A percentile compares a stretch with the other conserved stretches of the same genome.
Conservation (phyloP, 2,329 filamentous ascomycete species). For the Mariannaea sp. region DNA sequence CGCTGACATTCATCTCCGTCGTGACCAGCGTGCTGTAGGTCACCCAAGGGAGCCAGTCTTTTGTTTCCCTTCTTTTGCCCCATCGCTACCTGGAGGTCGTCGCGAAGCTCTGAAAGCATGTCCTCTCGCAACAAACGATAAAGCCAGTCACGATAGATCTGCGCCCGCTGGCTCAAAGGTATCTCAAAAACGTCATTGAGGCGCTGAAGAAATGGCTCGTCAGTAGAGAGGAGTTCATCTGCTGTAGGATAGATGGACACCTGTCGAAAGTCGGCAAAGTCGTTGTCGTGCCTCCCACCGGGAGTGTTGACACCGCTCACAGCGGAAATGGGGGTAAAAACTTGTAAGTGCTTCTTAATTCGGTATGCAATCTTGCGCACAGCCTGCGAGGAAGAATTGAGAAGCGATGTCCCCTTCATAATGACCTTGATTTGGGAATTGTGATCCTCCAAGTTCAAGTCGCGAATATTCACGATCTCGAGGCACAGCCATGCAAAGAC, state of each 20-base stretch:
- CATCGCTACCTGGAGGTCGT: constrained; percentile 59
- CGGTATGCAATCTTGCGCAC: constrained; percentile 40
- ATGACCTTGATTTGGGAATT: constrained; percentile 31
- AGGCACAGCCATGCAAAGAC: constrained; percentile 55
- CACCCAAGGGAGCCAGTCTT: constrained; percentile 46
- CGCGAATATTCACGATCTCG: constrained; percentile 45
- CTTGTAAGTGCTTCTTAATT: constrained; percentile 46
- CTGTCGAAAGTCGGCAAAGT: constrained; percentile 63
- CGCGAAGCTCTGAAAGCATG: constrained; percentile 68
- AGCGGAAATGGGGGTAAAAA: constrained; percentile 19
- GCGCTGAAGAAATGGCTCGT: constrained; percentile 59
- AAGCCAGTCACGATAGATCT: constrained; percentile 68
- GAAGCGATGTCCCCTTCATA: constrained; percentile 33
- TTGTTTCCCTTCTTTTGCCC: constrained; percentile 53
- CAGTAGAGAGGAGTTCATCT: constrained; percentile 63
- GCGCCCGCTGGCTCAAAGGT: constrained; percentile 44
- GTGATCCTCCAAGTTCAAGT: constrained; percentile 23
- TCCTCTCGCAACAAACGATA: constrained; percentile 75
- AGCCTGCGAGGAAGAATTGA: constrained; percentile 30
- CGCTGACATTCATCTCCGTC: constrained; percentile 41
- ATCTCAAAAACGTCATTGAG: constrained; percentile 54
- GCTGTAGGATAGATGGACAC: constrained; percentile 69
- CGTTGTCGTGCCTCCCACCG: constrained; percentile 77
- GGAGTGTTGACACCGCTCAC: constrained; percentile 41
- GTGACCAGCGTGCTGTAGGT: constrained; percentile 47